These are phyloP conservation scores for Tulasnella sp. DNA, from an alignment of 768 basidiomycete genomes.

Conservation along the genomic window DNA sequence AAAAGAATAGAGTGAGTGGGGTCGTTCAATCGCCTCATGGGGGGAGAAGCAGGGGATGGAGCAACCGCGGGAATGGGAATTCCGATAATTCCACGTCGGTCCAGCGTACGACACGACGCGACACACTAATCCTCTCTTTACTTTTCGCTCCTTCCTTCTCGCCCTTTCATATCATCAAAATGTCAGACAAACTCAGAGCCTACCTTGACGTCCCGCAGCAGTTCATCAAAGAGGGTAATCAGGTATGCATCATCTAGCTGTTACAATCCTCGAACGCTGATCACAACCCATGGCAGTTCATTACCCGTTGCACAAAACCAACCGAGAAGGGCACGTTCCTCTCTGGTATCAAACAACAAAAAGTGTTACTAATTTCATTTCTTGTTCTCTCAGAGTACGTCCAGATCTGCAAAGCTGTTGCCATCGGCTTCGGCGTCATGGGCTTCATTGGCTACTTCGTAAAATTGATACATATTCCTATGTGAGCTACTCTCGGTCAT, in stretches of 20 bases:
- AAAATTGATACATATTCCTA: constrained; percentile 96
- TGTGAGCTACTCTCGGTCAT: constrained; percentile 47
- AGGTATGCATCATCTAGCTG: constrained; percentile 43
- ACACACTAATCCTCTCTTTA: background rate
- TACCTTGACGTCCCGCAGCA: constrained; percentile 85
- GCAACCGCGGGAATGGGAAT: too few species aligned
- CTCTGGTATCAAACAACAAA: too few species aligned
- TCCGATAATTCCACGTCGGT: too few species aligned
- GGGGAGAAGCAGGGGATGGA: too few species aligned
- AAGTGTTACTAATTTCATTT: too few species aligned
- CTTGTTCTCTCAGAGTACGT: constrained; percentile 59
- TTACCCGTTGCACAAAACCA: constrained; percentile 96
- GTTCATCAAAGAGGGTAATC: constrained; percentile 86
- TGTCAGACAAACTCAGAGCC: constrained; percentile 87
- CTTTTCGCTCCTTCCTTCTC: background rate
- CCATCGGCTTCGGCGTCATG: constrained; percentile 97
- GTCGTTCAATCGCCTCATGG: too few species aligned
- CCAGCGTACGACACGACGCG: background rate
- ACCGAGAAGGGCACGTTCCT: constrained; percentile 75
- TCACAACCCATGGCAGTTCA: constrained; percentile 50
- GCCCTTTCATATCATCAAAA: constrained; percentile 28
- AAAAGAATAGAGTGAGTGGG: too few species aligned
- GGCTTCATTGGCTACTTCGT: constrained; percentile 99
- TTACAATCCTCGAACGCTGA: too few species aligned
- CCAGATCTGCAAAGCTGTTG: constrained; percentile 93